Percentiles rank a stretch among this genome's conserved stretches.
Conservation (phyloP, 2,329 filamentous ascomycete species). For the Penicillium nordicum region DNA sequence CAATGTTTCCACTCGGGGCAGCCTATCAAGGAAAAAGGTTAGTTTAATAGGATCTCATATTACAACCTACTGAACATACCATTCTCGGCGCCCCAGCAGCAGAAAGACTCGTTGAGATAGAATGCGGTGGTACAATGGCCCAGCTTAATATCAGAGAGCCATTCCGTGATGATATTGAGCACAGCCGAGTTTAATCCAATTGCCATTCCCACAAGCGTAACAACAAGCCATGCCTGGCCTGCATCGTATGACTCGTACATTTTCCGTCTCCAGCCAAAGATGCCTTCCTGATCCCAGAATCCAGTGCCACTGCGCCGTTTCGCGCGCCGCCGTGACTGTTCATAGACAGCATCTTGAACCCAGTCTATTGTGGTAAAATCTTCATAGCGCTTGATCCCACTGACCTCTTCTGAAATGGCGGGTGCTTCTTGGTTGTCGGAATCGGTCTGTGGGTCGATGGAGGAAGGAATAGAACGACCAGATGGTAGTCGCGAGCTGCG, state of each 20-base stretch:
- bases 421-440: constrained; percentile 57
- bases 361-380: constrained; percentile 97
- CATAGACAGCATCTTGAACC: constrained; percentile 94
- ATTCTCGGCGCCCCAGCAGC: constrained; percentile 92
- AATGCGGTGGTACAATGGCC: constrained; percentile 95
- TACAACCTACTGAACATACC: constrained; percentile 46
- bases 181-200: constrained; percentile 93
- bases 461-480: constrained; percentile 53
- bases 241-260: constrained; percentile 88
- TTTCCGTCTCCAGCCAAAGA: constrained; percentile 75
- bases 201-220: constrained; percentile 83
- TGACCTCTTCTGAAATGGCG: constrained; percentile 89
- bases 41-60: neutral
- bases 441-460: constrained; percentile 54
- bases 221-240: constrained; percentile 95
- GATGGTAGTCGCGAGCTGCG: constrained; percentile 43
- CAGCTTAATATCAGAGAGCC: constrained; percentile 91
- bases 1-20: constrained; percentile 87
- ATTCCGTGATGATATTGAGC: constrained; percentile 93
- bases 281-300: constrained; percentile 65
- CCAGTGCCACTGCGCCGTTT: constrained; percentile 69
- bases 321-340: constrained; percentile 76
- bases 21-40: constrained; percentile 45
- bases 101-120: constrained; percentile 96
- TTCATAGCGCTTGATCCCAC: constrained; percentile 96